Conservation (phyloP, 108 stramenopile genomes). For the Pseudonitzschia multiseries region DNA sequence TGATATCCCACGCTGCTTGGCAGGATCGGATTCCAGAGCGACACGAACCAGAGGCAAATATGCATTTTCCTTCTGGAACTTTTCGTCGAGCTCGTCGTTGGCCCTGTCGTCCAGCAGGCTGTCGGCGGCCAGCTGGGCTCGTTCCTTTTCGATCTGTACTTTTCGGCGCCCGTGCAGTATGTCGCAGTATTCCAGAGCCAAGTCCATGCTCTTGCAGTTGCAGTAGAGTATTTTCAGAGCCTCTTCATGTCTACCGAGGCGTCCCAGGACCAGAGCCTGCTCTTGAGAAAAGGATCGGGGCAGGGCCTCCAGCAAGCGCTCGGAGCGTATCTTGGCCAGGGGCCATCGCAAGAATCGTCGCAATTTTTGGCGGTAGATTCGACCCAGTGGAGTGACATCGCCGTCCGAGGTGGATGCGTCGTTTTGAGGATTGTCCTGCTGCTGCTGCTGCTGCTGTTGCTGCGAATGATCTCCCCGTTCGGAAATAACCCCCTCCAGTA, state of each 20-base stretch:
- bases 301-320: conserved; percentile 64
- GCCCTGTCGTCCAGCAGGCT: conserved; percentile 30
- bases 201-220: conserved; percentile 68
- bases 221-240: conserved; percentile 81
- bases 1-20: conserved; percentile 59
- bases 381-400: conserved; percentile 63
- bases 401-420: conserved; percentile 18
- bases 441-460: not conserved
- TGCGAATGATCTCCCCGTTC: conserved; percentile 62
- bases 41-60: conserved; percentile 86
- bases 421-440: conserved; percentile 16
- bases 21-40: conserved; percentile 69
- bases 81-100: conserved; percentile 28
- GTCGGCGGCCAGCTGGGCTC: conserved; percentile 26
- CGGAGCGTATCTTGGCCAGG: conserved; percentile 63
- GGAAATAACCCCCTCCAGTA: conserved; percentile 85
- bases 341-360: conserved; percentile 80
- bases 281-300: conserved; percentile 82
- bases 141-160: conserved; percentile 49
- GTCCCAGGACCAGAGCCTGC: conserved; percentile 79
- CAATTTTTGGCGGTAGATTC: conserved; percentile 71
- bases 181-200: conserved; percentile 90
- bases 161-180: conserved; percentile 58
- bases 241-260: conserved; percentile 83
- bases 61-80: conserved; percentile 35